Evolutionary conservation across 371 early-diverging fungal species (phyloP).

Genomic region (Actinomortierella ambigua): DNA sequence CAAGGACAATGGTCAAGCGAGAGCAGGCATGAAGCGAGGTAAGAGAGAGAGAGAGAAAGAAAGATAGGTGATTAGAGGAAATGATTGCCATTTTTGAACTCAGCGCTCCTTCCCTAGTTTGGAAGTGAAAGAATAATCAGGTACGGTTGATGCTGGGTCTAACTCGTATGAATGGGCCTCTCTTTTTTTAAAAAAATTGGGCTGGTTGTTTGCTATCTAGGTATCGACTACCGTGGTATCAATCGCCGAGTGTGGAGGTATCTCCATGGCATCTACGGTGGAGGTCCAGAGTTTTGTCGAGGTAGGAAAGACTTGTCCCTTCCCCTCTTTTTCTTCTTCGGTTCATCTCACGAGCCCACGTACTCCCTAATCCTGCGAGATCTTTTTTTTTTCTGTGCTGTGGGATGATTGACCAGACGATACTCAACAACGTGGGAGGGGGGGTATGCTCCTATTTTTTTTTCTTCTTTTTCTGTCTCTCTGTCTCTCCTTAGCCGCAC

Average conservation of each 20-base stretch:
- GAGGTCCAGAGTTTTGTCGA: conserved; percentile 31
- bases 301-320: conserved; percentile 6
- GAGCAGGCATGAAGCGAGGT: conserved; percentile 49
- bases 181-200: too few species aligned
- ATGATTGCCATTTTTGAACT: conserved; percentile 8
- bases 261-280: conserved; percentile 40
- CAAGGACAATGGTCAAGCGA: conserved; percentile 43
- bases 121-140: conserved; percentile 3
- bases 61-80: neutral
- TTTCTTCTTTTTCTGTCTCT: neutral
- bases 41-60: conserved; percentile 1
- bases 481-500: conserved; percentile 12
- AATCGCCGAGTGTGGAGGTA: conserved; percentile 24
- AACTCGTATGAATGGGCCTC: conserved; percentile 19
- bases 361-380: too few species aligned
- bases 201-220: conserved; percentile 6
- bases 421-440: too few species aligned
- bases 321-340: neutral
- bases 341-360: too few species aligned
- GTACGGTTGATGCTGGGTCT: neutral
- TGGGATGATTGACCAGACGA: neutral
- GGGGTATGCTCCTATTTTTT: too few species aligned
- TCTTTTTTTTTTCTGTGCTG: neutral
- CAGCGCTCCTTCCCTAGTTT: too few species aligned
- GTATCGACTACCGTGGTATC: conserved; percentile 41